Conservation (phyloP, 441 rosid genomes). For the Oxalis stricta region DNA sequence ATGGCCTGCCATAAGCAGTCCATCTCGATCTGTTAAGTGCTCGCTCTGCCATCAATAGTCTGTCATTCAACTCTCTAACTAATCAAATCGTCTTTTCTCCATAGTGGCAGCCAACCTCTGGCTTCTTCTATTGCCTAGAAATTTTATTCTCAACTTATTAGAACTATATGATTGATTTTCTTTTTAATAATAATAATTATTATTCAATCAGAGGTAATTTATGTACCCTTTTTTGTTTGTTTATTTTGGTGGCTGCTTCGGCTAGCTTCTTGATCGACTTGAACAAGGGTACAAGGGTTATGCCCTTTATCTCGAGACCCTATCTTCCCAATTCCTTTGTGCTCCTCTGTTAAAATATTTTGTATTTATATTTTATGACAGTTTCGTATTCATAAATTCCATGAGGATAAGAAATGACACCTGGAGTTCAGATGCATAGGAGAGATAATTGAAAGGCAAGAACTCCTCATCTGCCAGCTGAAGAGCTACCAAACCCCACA, state of each 20-base stretch:
- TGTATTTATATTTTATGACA: too few relatives aligned
- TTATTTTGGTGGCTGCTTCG: constrained; percentile 38
- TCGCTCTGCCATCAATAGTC: constrained; percentile 75
- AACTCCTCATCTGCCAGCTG: constrained; percentile 65
- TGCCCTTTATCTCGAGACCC: constrained; percentile 23
- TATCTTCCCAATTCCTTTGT: constrained; percentile 39
- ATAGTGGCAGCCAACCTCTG: constrained; percentile 23
- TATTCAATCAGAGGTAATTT: too few relatives aligned
- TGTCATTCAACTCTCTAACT: constrained; percentile 64
- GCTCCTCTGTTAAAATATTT: constrained; percentile 36
- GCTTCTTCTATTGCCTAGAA: constrained; percentile 34
- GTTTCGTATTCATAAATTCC: too few relatives aligned
- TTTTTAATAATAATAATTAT: constrained; percentile 5
- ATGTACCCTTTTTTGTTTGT: constrained; percentile 50
- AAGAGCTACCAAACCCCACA: constrained; percentile 70
- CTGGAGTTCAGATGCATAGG: constrained; percentile 62
- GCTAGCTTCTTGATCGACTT: constrained; percentile 44
- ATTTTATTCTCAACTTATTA: constrained; percentile 3
- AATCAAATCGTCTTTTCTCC: constrained; percentile 20
- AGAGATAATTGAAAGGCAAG: constrained; percentile 56
- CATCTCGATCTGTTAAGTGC: constrained; percentile 69
- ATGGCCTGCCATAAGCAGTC: constrained; percentile 49
- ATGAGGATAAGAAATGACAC: constrained; percentile 14
- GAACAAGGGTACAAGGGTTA: constrained; percentile 34
- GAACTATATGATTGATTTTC: neutral